Percentiles rank a stretch among this genome's conserved stretches.
phyloP scores from a whole-genome alignment of 805 yeast species.

The Starmerella etchellsii region DNA sequence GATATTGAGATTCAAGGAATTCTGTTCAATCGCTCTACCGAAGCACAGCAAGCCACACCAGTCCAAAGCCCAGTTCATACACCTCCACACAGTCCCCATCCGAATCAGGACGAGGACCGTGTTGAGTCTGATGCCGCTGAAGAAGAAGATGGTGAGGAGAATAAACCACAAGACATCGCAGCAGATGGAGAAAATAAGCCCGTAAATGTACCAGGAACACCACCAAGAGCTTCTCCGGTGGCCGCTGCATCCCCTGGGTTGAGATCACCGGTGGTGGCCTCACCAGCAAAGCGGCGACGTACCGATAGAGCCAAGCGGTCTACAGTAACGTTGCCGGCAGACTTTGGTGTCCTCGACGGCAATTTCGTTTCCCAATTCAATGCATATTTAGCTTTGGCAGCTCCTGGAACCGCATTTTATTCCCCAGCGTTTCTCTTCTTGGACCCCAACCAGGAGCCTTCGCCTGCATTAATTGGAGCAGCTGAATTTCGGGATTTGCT shows the following conservation, averaged over 20 bases:
- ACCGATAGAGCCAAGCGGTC: slow-evolving; percentile 13
- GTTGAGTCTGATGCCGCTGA: no score
- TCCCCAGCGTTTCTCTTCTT: slow-evolving; percentile 12
- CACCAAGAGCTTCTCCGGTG: no score
- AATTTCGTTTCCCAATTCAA: slow-evolving; percentile 12
- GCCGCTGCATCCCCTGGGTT: no score
- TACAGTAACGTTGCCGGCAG: slow-evolving; percentile 15
- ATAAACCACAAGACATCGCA: no score
- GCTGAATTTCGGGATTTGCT: slow-evolving; percentile 13
- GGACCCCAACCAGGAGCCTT: neutral
- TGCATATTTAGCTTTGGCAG: slow-evolving; percentile 7
- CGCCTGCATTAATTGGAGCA: slow-evolving; percentile 1
- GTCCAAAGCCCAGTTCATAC: no score
- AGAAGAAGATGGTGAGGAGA: no score
- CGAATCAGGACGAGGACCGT: no score
- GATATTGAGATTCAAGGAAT: slow-evolving; percentile 5
- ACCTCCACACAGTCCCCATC: no score
- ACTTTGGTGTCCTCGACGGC: slow-evolving; percentile 15
- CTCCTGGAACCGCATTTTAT: neutral
- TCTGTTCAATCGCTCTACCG: neutral
- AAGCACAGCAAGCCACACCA: no score
- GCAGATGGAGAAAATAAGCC: no score
- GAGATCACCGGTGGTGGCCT: neutral
- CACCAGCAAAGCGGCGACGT: slow-evolving; percentile 9
- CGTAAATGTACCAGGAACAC: no score